Base-by-base conservation (phyloP, 306 rosid species). In the Castanea mollissima region DNA sequence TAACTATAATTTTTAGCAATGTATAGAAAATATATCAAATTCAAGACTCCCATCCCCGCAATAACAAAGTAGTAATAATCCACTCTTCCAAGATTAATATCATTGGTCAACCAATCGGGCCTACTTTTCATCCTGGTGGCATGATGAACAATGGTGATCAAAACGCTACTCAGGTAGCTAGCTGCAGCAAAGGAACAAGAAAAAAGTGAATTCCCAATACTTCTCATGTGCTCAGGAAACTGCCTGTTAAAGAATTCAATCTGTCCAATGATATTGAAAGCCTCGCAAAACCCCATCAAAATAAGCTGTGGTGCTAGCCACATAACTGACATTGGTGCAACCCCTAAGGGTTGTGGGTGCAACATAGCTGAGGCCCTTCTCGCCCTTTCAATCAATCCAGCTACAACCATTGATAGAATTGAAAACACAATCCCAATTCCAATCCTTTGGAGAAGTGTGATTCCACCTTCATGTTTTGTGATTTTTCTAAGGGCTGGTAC, bases 141-240 rank as follows among this genome's bases (percentile, higher is more conserved):
- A 34, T 75, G 82, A 41, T 89, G 93, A 65, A 94, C 90, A 9
- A 71, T 46, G 2, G 51, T 80, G 1, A 94, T 81, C 19, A 91
- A 0, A 0, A 83, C 18, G 44, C 87, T 87, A 55, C 91, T 94
- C 69, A 87, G 29, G 80, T 94, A 92, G 75, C 81, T 86, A 4
- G 97, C 74, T 44, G 79, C 52, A 14, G 90, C 97, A 54, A 88
- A 80, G 2, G 92, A 73, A n/a, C 90, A 84, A 0, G 89, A 87
- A 65, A 91, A 74, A 5, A 92, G 85, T 1, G 97, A 76, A 69
- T 92, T 94, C 0, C 92, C 94, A 19, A 88, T 71, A 54, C 97
- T 91, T 16, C 90, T 90, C 91, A 91, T 87, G 69, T 88, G 87
- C 1, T 90, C 97, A 0, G 98, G 94, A 49, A 90, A 90, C 71